Evolutionary conservation across 768 basidiomycete species (phyloP).

Genomic region (Megacollybia marginata): DNA sequence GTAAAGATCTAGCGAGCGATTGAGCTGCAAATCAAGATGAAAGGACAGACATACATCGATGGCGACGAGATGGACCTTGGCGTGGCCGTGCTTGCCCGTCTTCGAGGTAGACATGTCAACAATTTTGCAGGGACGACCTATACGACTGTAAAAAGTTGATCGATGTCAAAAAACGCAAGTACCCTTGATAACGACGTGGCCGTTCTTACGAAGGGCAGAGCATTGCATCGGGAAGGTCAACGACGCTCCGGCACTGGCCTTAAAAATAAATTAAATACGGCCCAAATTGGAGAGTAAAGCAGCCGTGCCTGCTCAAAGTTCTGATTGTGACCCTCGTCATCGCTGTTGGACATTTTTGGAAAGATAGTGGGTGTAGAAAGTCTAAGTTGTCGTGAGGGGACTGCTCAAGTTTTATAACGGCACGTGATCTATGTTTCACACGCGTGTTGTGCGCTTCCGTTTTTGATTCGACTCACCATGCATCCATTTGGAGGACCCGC

Average conservation of each 20-base stretch:
- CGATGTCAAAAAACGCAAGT: slow-evolving; percentile 1
- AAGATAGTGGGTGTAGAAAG: slow-evolving; percentile 16
- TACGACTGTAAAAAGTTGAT: slow-evolving; percentile 2
- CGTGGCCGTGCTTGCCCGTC: slow-evolving; percentile 99
- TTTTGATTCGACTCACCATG: slow-evolving; percentile 31
- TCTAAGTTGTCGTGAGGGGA: slow-evolving; percentile 2
- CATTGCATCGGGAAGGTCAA: slow-evolving; percentile 86
- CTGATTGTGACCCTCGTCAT: slow-evolving; percentile 85
- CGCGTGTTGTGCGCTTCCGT: background rate
- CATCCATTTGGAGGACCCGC: slow-evolving; percentile 68
- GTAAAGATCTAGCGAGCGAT: slow-evolving; percentile 80
- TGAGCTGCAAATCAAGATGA: background rate
- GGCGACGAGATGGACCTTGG: slow-evolving; percentile 96
- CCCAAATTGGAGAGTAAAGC: background rate
- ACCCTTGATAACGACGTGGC: slow-evolving; percentile 96
- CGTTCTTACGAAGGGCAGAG: slow-evolving; percentile 90
- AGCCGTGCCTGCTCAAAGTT: slow-evolving; percentile 69
- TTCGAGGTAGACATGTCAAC: slow-evolving; percentile 99
- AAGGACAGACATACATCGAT: slow-evolving; percentile 69
- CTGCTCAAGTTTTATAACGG: background rate
- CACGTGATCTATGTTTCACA: too few relatives aligned
- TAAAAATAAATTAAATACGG: slow-evolving; percentile 3
- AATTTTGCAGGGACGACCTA: slow-evolving; percentile 95
- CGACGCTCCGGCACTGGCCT: slow-evolving; percentile 74
- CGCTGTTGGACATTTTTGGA: slow-evolving; percentile 56